These are phyloP conservation scores for Tuctoria greenei DNA, from an alignment of 176 grass and related monocot genomes.

Conservation along the genomic window DNA sequence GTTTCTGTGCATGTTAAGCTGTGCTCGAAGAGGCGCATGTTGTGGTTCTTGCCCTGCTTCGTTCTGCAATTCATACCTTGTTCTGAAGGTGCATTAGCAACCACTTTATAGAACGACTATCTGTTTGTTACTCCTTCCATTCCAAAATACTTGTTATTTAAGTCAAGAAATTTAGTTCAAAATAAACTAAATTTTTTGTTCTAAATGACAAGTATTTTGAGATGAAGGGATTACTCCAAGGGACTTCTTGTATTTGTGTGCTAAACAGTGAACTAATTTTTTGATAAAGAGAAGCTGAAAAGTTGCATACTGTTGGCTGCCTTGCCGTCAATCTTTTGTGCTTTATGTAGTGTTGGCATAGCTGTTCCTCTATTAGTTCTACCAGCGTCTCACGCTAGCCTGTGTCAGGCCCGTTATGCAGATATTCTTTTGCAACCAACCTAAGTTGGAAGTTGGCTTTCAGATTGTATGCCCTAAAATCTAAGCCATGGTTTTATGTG, in stretches of 20 bases:
- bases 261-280: not conserved
- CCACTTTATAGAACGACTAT: not conserved
- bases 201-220: no score
- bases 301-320: not conserved
- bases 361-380: not conserved
- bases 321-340: not conserved
- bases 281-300: not conserved
- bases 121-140: not conserved
- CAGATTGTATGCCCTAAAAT: not conserved
- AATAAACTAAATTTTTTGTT: no score
- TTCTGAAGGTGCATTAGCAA: constrained; percentile 1
- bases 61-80: not conserved
- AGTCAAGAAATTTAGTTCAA: no score
- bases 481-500: not conserved
- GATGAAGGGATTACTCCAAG: no score
- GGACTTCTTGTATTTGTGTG: not conserved
- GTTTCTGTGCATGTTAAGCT: not conserved
- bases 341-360: not conserved
- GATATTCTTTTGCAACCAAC: not conserved
- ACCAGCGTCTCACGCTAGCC: not conserved
- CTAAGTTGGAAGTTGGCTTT: not conserved
- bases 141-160: no score
- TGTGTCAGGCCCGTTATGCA: not conserved
- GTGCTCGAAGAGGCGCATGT: not conserved
- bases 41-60: not conserved